Base-by-base conservation (phyloP, 2,329 filamentous ascomycete genomes). In the Elsinoe australis region DNA sequence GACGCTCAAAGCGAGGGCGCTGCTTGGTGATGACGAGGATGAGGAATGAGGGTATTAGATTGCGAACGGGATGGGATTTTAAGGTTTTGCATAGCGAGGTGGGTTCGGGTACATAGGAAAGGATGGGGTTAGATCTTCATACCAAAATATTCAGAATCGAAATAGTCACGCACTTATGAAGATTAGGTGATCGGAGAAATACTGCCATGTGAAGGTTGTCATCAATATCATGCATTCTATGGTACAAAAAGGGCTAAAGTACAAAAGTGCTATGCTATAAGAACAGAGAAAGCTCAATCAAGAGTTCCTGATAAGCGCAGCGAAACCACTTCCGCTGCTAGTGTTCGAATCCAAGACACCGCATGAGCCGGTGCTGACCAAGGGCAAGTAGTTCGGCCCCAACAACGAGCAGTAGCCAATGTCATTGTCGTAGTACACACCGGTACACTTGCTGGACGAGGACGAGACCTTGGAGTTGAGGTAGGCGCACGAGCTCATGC, bases 1-100 rank as follows among this genome's bases (percentile, higher is more conserved):
- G 53, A 60, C 54, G 55, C 55, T 69, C 32, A 53, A 57, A 29
- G 31, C 50, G 17, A 34, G 42, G 21, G 35, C 39, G 10, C 21
- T 48, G 7, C 44, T 47, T 3, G 53, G 56, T 7, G 54, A 56
- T 14, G 56, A 59, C 10, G 60, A 53, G 3, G 58, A 54, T 2
- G 53, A 51, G 12, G 55, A 55, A 21, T 59, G 26, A 29, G 26
- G 26, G n/a, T n/a, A n/a, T n/a, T n/a, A n/a, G n/a, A n/a, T n/a
- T n/a, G n/a, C n/a, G n/a, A n/a, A n/a, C n/a, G n/a, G n/a, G n/a
- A n/a, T n/a, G n/a, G n/a, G n/a, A n/a, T n/a, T n/a, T n/a, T n/a
- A n/a, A n/a, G n/a, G n/a, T n/a, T n/a, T n/a, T n/a, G n/a, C n/a
- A n/a, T n/a, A n/a, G n/a, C n/a, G n/a, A n/a, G n/a, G n/a, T n/a